Evolutionary conservation across 768 basidiomycete genomes (phyloP).

Genomic region (Hygrocybe coccinea): DNA sequence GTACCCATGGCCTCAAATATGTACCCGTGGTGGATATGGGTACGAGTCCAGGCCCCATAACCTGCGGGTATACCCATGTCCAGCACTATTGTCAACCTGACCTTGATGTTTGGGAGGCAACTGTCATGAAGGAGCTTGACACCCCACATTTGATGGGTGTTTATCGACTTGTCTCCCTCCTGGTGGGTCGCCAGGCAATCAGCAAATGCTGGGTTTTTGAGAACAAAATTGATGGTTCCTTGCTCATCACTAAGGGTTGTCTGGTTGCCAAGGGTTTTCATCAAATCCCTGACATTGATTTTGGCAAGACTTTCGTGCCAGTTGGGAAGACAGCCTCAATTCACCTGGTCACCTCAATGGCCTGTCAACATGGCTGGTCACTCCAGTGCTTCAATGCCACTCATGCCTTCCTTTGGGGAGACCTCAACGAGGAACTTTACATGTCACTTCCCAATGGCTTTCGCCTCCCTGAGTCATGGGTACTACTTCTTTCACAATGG

Average conservation of each 20-base stretch:
- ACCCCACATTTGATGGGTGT: slow-evolving; percentile 20
- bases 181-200: slow-evolving; percentile 25
- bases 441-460: slow-evolving; percentile 7
- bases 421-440: slow-evolving; percentile 11
- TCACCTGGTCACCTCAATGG: slow-evolving; percentile 20
- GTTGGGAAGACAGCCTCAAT: slow-evolving; percentile 23
- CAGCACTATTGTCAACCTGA: slow-evolving; percentile 14
- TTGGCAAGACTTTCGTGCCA: slow-evolving; percentile 14
- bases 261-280: slow-evolving; percentile 12
- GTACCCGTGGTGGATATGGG: no score
- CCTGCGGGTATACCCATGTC: no score
- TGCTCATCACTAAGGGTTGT: slow-evolving; percentile 27
- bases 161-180: slow-evolving; percentile 22
- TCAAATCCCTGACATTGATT: slow-evolving; percentile 28
- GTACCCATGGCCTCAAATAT: no score
- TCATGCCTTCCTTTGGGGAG: slow-evolving; percentile 1
- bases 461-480: slow-evolving; percentile 1
- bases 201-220: slow-evolving; percentile 32
- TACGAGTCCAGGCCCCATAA: no score
- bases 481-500: no score
- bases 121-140: slow-evolving; percentile 20
- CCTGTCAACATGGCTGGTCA: slow-evolving; percentile 9
- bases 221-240: slow-evolving; percentile 34
- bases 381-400: slow-evolving; percentile 22
- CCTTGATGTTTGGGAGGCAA: slow-evolving; percentile 18